These are phyloP conservation scores for Backusella luteola DNA, from an alignment of 192 early-diverging fungal species.

Conservation along the genomic window DNA sequence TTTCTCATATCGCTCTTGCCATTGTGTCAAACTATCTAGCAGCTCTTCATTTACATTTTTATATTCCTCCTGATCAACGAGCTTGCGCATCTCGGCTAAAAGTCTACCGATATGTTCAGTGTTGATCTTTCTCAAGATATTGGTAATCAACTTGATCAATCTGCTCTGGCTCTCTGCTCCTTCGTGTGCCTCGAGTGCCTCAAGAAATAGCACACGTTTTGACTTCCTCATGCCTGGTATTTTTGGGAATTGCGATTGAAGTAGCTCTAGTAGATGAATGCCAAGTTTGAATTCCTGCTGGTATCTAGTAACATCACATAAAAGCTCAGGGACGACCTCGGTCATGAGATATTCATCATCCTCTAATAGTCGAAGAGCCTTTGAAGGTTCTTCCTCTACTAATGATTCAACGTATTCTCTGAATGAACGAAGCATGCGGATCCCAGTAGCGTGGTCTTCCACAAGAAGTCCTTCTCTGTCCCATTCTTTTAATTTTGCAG, in stretches of 20 bases:
- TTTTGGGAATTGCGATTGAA: conserved; percentile 58
- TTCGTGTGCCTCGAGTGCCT: conserved; percentile 48
- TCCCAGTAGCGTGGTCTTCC: conserved; percentile 57
- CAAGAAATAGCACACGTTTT: conserved; percentile 64
- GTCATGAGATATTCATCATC: conserved; percentile 61
- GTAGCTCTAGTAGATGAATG: conserved; percentile 52
- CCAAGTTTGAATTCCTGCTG: conserved; percentile 60
- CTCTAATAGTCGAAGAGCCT: conserved; percentile 47
- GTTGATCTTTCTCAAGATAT: conserved; percentile 34
- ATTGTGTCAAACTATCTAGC: background rate
- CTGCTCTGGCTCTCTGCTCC: conserved; percentile 12
- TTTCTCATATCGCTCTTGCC: background rate
- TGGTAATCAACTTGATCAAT: conserved; percentile 31
- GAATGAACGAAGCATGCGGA: conserved; percentile 73
- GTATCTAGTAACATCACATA: conserved; percentile 50
- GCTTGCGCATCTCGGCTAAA: conserved; percentile 1
- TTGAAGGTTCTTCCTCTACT: conserved; percentile 35
- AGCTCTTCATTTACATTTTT: background rate
- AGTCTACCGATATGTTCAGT: conserved; percentile 12
- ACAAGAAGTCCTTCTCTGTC: conserved; percentile 27
- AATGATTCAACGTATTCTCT: conserved; percentile 51
- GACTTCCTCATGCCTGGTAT: conserved; percentile 49
- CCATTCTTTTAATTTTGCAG: conserved; percentile 7
- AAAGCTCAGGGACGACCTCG: conserved; percentile 46
- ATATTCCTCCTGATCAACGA: conserved; percentile 1